Base-by-base conservation (phyloP, 768 basidiomycete genomes). In the Termitomyces heimii region DNA sequence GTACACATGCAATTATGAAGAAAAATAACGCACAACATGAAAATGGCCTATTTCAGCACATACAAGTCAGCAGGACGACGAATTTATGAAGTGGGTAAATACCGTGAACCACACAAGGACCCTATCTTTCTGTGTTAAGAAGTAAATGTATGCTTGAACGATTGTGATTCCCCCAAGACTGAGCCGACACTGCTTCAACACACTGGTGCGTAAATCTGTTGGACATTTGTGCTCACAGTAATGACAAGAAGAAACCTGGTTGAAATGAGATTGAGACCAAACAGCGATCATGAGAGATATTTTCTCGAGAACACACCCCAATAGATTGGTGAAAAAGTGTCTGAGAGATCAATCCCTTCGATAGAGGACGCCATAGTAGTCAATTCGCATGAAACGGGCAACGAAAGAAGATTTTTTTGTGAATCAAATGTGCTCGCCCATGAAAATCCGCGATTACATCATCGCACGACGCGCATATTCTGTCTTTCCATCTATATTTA, bases 111-210 rank as follows among this genome's bases (percentile, higher is more conserved):
- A 68, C 12, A 75, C 65, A 45, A 62, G 43, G 1, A 54, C 39
- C 8, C 60, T 51, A 60, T 77, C 77, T 26, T 63, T 61, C 2
- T 58, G 52, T 29, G 63, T 59, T 31, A 71, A 68, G 55, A 76
- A 77, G 58, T 76, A 77, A 14, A 73, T 63, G 49, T 73, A 75
- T 10, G 71, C 74, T 62, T 78, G 76, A 16, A 76, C 66, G 18
- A 76, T 66, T 10, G 71, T 75, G 40, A 77, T 75, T n/a, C 76
- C 76, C 6, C 68, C 70, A 1, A 76, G 63, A 39, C 76, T 77
- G 51, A 8, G 2, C 26, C 26, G 8, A 22, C 10, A 13, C 4
- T 28, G 26, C 22, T 43, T 35, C 9, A 46, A 46, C 18, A 20
- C 6, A 50, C 34, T 8, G 20, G 14, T 22, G 18, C 24, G 34